Base-by-base conservation (phyloP, 1,139 yeast genomes). In the Suhomyces wounanorum region DNA sequence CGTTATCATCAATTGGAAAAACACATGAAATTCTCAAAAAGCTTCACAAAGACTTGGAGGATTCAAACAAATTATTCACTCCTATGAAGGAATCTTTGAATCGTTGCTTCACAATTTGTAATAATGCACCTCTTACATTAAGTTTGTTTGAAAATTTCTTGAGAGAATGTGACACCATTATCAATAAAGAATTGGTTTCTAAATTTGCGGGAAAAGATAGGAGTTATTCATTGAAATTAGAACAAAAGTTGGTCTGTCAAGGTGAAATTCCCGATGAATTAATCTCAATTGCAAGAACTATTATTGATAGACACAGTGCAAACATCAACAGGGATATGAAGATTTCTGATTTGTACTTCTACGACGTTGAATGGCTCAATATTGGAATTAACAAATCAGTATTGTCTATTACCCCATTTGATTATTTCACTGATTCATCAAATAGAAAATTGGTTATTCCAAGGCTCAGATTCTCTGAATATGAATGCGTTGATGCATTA, bases 281-380 rank as follows among this genome's bases (percentile, higher is more conserved):
- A 51, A 53, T 59, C 40, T 66, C 67, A 39, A 59, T 68, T 40
- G 70, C 74, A 1, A 55, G 61, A 52, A 61, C 62, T 57, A 63
- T 68, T 52, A 65, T 73, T 49, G 79, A 66, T 45, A 68, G 67
- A 41, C 75, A 69, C 53, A 55, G 72, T 4, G 61, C 65, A 1
- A 64, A 64, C 37, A 67, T 78, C 5, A 64, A 63, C 21, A 69
- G 76, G 18, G 82, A 76, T 41, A 66, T 73, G 48, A 72, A 77
- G 55, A 65, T 79, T 1, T 70, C 81, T 0, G 80, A 77, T 39
- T 61, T 89, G 40, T 87, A 79, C 59, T 85, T 85, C 60, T 84
- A 86, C 62, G 85, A 89, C 58, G 84, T 84, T 0, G 74, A 77
- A 35, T 89, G 96, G 96, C 70, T 89, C 9, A 77, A 79, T 17